Base-by-base conservation (phyloP, 2,329 filamentous ascomycete species). In the Pyrenophora seminiperda region DNA sequence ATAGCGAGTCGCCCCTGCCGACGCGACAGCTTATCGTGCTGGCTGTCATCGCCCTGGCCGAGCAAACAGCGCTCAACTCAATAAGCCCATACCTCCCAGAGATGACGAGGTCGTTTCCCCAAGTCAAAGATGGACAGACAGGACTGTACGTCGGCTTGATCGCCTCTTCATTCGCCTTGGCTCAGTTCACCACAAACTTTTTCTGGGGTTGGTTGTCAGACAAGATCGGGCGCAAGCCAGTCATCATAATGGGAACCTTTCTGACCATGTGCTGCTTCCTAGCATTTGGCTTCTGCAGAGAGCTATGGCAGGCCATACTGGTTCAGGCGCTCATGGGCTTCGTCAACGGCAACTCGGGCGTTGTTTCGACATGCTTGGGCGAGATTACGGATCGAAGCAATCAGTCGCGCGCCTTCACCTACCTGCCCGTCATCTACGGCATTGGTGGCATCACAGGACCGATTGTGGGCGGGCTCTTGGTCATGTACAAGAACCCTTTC, bases 11-110 rank as follows among this genome's bases (percentile, higher is more conserved):
- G 1, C 92, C 93, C 0, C 76, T 99, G 14, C 94, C 94, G 0
- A 84, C 85, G 58, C 85, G 81, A 60, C 94, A 97, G 77, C 86
- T 99, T 53, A 81, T 86, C 4, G 83, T 97, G 10, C 79, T 99
- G 27, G 93, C 93, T 1, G 77, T 97, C 58, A 89, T 99, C 53
- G 92, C 92, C 5, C 81, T 99, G 17, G 89, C 90, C 45, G 94
- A 99, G 71, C 94, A 99, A 78, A 97, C 93, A 0, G 94, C 94
- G 0, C 82, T 99, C 68, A 99, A 99, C 73, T 96, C 91, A 17
- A 97, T 99, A 66, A 89, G 88, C 9, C 94, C 94, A 1, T 99
- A 99, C 73, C 83, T 99, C 1, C 94, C 94, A 0, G 84, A 91
- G 62, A 97, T 99, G 93, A 87, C 92, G 1, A 83, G 85, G 17